Conservation (phyloP, 108 stramenopile genomes). For the Cyclotella cryptica region DNA sequence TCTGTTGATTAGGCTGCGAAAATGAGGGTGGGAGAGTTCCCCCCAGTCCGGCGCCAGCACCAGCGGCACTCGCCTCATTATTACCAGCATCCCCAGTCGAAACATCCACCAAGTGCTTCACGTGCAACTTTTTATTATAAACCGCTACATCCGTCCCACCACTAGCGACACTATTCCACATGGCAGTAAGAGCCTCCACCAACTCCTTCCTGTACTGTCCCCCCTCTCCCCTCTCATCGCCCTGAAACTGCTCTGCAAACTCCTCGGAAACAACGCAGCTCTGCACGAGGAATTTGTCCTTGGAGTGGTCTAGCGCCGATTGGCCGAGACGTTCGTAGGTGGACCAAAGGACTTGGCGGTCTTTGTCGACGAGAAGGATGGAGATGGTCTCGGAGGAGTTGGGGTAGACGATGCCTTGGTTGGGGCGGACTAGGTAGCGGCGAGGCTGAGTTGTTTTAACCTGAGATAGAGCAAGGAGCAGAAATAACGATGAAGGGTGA, state of each 20-base stretch:
- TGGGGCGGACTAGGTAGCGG: conserved; percentile 91
- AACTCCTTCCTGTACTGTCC: conserved; percentile 58
- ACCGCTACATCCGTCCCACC: conserved; percentile 38
- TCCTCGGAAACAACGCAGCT: conserved; percentile 63
- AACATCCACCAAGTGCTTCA: conserved; percentile 71
- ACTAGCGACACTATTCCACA: conserved; percentile 81
- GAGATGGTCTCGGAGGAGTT: conserved; percentile 75
- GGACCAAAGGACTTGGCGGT: conserved; percentile 81
- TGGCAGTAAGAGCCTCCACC: conserved; percentile 77
- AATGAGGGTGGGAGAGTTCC: conserved; percentile 11
- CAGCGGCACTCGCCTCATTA: background rate
- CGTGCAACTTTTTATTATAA: conserved; percentile 86
- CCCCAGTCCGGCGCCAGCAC: background rate
- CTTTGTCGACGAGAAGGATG: conserved; percentile 90
- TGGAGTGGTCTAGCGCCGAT: conserved; percentile 90
- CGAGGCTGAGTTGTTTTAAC: conserved; percentile 94
- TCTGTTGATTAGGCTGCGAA: conserved; percentile 43
- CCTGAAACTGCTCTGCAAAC: conserved; percentile 52
- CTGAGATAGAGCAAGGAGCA: conserved; percentile 38
- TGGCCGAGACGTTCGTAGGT: conserved; percentile 89
- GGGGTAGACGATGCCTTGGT: conserved; percentile 89
- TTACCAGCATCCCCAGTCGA: background rate
- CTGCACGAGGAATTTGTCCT: conserved; percentile 93
- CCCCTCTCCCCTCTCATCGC: conserved; percentile 33
- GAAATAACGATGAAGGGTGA: background rate